Percentiles rank a stretch among this genome's conserved stretches.
Evolutionary conservation across 805 yeast genomes (phyloP).

Genomic region (Ogataea nitratoaversa): DNA sequence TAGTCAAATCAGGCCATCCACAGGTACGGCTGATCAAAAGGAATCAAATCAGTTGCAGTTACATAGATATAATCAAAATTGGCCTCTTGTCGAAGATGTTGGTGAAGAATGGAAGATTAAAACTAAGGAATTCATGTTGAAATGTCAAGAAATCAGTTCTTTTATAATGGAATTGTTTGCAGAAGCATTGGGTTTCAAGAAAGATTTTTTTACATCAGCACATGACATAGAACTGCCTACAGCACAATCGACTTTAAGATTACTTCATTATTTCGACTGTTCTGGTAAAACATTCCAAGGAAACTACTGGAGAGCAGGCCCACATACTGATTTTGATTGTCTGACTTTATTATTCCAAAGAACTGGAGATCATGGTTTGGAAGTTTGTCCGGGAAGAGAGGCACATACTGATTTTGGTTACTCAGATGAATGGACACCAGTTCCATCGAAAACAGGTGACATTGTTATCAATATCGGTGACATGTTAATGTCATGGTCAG

Average conservation of each 20-base stretch:
- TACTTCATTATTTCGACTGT: slow-evolving; percentile 30
- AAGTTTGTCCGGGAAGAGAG: slow-evolving; percentile 35
- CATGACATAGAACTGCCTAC: slow-evolving; percentile 25
- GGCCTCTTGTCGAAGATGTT: slow-evolving; percentile 30
- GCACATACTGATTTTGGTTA: slow-evolving; percentile 32
- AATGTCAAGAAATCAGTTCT: slow-evolving; percentile 25
- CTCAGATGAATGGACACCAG: slow-evolving; percentile 34
- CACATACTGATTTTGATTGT: slow-evolving; percentile 36
- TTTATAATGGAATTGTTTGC: slow-evolving; percentile 28
- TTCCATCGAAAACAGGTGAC: slow-evolving; percentile 31
- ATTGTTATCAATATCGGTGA: slow-evolving; percentile 36
- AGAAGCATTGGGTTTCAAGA: slow-evolving; percentile 28
- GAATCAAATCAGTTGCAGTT: slow-evolving; percentile 31
- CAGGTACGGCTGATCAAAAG: slow-evolving; percentile 32
- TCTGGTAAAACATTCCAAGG: slow-evolving; percentile 21
- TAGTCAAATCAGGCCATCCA: slow-evolving; percentile 34
- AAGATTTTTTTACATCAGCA: slow-evolving; percentile 25
- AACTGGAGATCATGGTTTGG: slow-evolving; percentile 34
- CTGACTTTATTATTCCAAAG: slow-evolving; percentile 32
- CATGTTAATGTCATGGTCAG: slow-evolving; percentile 37
- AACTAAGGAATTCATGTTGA: slow-evolving; percentile 18
- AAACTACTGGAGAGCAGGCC: slow-evolving; percentile 34
- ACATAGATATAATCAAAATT: slow-evolving; percentile 27
- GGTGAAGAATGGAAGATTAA: slow-evolving; percentile 28
- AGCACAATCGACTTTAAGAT: slow-evolving; percentile 33